phyloP scores from a whole-genome alignment of 2,329 filamentous ascomycete genomes.

The Diaporthe humulicola region DNA sequence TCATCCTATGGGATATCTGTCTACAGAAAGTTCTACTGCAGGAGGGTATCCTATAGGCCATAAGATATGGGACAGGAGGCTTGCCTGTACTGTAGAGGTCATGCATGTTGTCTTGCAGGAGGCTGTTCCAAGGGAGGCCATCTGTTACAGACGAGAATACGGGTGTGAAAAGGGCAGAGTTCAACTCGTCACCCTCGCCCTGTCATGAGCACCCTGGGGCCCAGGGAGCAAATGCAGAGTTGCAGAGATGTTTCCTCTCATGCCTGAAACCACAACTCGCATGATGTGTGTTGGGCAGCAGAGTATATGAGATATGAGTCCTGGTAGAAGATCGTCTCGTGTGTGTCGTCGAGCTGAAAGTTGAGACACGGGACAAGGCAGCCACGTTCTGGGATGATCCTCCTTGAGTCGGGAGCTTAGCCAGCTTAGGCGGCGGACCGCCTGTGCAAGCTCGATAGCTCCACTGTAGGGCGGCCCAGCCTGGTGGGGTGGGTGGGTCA shows the following conservation, averaged over 20 bases:
- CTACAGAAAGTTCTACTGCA: no score
- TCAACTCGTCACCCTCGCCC: no score
- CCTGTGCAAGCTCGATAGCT: not conserved
- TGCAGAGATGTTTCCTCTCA: not conserved
- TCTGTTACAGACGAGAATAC: not conserved
- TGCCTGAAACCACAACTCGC: not conserved
- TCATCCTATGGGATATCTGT: no score
- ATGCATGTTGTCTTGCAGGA: not conserved
- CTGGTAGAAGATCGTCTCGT: not conserved
- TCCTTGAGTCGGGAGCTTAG: not conserved
- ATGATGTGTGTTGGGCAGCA: not conserved
- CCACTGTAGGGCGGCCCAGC: not conserved
- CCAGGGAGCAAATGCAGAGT: not conserved
- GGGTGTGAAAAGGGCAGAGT: not conserved
- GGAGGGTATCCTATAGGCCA: no score
- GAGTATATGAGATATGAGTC: not conserved
- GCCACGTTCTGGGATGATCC: conserved; percentile 1
- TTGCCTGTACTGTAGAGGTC: no score
- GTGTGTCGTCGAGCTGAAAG: not conserved
- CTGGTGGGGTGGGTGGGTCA: not conserved
- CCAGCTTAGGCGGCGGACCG: not conserved
- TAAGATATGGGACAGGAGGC: no score
- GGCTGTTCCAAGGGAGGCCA: no score
- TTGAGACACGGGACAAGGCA: conserved; percentile 14
- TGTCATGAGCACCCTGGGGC: not conserved